Evolutionary conservation across 1,284 basidiomycete genomes (phyloP).

Genomic region (Albatrellus sp.): DNA sequence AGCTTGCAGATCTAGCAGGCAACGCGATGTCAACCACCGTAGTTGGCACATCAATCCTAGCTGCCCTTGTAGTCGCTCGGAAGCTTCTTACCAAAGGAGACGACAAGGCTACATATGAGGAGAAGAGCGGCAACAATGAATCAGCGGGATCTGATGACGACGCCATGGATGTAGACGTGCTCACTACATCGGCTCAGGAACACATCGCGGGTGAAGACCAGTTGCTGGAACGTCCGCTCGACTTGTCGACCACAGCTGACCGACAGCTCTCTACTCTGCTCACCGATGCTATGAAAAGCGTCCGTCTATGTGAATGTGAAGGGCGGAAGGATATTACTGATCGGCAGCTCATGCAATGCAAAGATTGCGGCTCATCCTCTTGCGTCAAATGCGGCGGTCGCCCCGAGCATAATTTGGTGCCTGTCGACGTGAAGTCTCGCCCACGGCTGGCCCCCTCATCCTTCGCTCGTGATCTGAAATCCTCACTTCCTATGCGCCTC

Average conservation of each 20-base stretch:
- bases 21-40: constrained; percentile 98
- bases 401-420: constrained; percentile 70
- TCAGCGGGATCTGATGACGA: constrained; percentile 26
- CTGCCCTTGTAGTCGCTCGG: constrained; percentile 62
- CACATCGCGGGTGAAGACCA: constrained; percentile 62
- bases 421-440: constrained; percentile 34
- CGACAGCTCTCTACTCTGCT: constrained; percentile 48
- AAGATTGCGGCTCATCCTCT: constrained; percentile 68
- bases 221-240: constrained; percentile 48
- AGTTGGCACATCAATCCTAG: constrained; percentile 82
- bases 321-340: constrained; percentile 72
- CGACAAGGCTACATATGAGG: constrained; percentile 51
- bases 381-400: constrained; percentile 84
- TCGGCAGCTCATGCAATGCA: constrained; percentile 59
- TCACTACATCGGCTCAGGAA: constrained; percentile 20
- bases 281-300: constrained; percentile 52
- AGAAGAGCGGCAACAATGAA: constrained; percentile 29
- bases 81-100: constrained; percentile 54
- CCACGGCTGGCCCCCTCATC: constrained; percentile 54
- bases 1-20: constrained; percentile 87
- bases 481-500: constrained; percentile 80
- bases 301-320: constrained; percentile 81
- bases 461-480: constrained; percentile 71
- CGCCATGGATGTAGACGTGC: constrained; percentile 16
- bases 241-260: constrained; percentile 47